phyloP scores from a whole-genome alignment of 331 rosid species.

The Rhamnella rubrinervis region DNA sequence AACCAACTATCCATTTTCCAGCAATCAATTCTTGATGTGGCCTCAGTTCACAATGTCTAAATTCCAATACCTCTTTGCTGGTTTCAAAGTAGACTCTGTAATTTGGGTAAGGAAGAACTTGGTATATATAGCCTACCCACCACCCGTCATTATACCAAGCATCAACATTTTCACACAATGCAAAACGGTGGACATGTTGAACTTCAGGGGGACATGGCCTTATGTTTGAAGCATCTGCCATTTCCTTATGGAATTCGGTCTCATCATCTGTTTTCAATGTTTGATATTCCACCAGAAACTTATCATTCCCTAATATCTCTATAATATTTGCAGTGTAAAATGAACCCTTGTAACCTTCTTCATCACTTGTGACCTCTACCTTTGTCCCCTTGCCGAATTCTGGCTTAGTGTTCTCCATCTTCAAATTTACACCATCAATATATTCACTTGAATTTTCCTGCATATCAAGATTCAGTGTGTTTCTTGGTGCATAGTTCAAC shows the following conservation, averaged over 20 bases:
- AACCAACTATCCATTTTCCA: slow-evolving; percentile 39
- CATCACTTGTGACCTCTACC: slow-evolving; percentile 40
- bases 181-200: slow-evolving; percentile 6
- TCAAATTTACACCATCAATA: background rate
- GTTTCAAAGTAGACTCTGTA: slow-evolving; percentile 36
- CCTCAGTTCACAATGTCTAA: slow-evolving; percentile 36
- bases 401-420: slow-evolving; percentile 6
- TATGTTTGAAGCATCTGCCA: slow-evolving; percentile 27
- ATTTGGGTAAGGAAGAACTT: slow-evolving; percentile 19
- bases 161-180: slow-evolving; percentile 22
- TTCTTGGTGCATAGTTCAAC: background rate
- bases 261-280: slow-evolving; percentile 41
- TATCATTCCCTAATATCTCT: slow-evolving; percentile 19
- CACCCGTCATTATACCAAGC: slow-evolving; percentile 49
- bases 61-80: slow-evolving; percentile 33
- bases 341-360: slow-evolving; percentile 41
- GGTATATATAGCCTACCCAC: slow-evolving; percentile 43
- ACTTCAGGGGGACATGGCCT: slow-evolving; percentile 43
- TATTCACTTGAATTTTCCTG: slow-evolving; percentile 8
- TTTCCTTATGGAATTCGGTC: slow-evolving; percentile 37
- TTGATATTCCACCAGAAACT: slow-evolving; percentile 39
- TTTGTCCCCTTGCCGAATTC: slow-evolving; percentile 21
- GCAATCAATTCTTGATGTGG: slow-evolving; percentile 42
- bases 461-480: slow-evolving; percentile 9
- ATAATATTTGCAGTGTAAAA: slow-evolving; percentile 35